These are phyloP conservation scores for Blastocladiella emersonii DNA, from an alignment of 371 early-diverging fungal genomes.

Conservation along the genomic window DNA sequence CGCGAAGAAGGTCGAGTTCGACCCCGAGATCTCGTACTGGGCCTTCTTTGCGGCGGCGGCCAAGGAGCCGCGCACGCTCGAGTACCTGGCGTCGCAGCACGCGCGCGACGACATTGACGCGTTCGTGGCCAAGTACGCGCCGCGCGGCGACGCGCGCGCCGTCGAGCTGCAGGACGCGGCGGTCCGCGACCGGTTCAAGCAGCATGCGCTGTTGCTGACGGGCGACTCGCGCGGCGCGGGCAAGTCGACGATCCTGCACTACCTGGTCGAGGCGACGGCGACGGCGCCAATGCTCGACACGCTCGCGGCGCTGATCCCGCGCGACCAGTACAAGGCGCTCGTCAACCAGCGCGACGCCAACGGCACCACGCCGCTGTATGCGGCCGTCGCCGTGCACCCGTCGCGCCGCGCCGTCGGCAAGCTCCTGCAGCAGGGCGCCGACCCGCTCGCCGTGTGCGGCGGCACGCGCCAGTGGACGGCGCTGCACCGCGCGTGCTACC, in stretches of 20 bases:
- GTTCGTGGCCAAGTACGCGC: neutral
- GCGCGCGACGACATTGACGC: neutral
- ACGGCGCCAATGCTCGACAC: neutral
- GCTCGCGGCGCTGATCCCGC: neutral
- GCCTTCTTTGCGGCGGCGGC: neutral
- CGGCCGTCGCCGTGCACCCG: neutral
- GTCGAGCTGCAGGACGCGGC: neutral
- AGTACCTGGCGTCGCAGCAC: neutral
- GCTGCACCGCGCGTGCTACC: neutral
- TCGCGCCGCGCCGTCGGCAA: neutral
- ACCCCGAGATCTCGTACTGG: neutral
- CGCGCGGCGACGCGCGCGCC: neutral
- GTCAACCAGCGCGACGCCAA: neutral
- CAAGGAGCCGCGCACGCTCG: neutral
- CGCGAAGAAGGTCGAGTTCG: neutral
- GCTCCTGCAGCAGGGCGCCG: neutral
- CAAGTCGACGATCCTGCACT: neutral
- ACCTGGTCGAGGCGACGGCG: too few relatives aligned
- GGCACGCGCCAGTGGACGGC: neutral
- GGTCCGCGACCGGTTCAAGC: neutral
- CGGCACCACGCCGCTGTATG: neutral
- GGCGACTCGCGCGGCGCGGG: neutral
- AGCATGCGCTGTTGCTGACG: neutral
- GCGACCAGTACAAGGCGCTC: neutral
- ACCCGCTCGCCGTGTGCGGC: neutral